These are phyloP conservation scores for Aureobasidium sp. DNA, from an alignment of 2,329 filamentous ascomycete species.

Conservation along the genomic window DNA sequence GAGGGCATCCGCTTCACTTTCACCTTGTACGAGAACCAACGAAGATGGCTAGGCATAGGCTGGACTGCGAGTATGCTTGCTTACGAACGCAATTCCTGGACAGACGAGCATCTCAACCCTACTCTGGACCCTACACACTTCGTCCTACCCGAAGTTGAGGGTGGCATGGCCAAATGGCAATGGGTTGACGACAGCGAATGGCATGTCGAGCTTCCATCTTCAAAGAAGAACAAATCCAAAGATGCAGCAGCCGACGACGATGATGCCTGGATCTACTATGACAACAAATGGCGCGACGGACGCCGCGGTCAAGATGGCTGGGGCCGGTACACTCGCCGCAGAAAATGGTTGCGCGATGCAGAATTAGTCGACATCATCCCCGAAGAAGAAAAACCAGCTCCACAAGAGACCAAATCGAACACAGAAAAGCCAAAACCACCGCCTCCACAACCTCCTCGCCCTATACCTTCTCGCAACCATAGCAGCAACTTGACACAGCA, in stretches of 20 bases:
- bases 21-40: conserved; percentile 91
- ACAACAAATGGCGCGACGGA: conserved; percentile 95
- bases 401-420: background rate
- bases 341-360: conserved; percentile 95
- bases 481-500: background rate
- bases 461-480: background rate
- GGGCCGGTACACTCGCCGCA: conserved; percentile 84
- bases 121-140: conserved; percentile 70
- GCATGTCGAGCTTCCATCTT: conserved; percentile 58
- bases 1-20: conserved; percentile 93
- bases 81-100: conserved; percentile 87
- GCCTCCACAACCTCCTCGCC: background rate
- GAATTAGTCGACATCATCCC: conserved; percentile 73
- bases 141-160: conserved; percentile 59
- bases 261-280: conserved; percentile 93
- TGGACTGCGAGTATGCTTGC: conserved; percentile 90
- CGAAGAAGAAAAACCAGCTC: conserved; percentile 25
- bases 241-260: conserved; percentile 42
- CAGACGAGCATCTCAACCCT: conserved; percentile 85
- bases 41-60: conserved; percentile 87
- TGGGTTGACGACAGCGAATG: conserved; percentile 85
- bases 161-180: conserved; percentile 58
- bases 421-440: background rate
- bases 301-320: conserved; percentile 80
- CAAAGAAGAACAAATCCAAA: conserved; percentile 41